Percentiles rank a stretch among this genome's conserved stretches.
Conservation (phyloP, 345 rosid species). For the Punica granatum region DNA sequence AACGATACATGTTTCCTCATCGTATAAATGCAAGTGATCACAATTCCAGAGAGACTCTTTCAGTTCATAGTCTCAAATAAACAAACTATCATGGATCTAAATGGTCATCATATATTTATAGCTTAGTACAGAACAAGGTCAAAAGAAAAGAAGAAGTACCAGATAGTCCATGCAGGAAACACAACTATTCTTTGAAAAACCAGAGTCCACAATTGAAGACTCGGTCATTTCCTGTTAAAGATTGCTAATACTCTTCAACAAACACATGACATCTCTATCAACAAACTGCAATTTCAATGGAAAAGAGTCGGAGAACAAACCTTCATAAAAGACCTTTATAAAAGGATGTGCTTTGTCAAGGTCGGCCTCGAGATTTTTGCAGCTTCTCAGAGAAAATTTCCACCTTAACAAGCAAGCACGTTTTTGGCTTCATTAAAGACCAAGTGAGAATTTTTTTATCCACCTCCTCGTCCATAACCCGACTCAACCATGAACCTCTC, state of each 20-base stretch:
- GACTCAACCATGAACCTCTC: constrained; percentile 13
- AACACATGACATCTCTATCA: too few relatives aligned
- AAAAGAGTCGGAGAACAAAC: too few relatives aligned
- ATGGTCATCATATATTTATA: neutral
- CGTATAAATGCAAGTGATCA: too few relatives aligned
- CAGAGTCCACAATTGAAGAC: neutral
- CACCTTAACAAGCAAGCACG: neutral
- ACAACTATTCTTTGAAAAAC: neutral
- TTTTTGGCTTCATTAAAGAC: neutral
- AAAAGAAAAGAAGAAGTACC: neutral
- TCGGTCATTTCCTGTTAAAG: neutral
- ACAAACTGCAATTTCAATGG: too few relatives aligned
- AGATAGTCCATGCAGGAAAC: neutral
- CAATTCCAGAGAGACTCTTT: neutral
- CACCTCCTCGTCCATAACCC: constrained; percentile 1
- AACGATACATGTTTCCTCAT: too few relatives aligned
- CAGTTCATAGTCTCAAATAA: neutral
- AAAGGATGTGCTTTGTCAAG: neutral
- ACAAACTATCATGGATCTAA: neutral
- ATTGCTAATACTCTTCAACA: neutral
- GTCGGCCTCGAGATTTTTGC: neutral
- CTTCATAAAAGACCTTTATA: neutral
- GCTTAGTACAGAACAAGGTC: neutral
- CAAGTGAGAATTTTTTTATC: neutral
- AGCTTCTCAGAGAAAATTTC: neutral